These are phyloP conservation scores for Pleurotus citrinopileatus DNA, from an alignment of 768 basidiomycete species.

Conservation along the genomic window DNA sequence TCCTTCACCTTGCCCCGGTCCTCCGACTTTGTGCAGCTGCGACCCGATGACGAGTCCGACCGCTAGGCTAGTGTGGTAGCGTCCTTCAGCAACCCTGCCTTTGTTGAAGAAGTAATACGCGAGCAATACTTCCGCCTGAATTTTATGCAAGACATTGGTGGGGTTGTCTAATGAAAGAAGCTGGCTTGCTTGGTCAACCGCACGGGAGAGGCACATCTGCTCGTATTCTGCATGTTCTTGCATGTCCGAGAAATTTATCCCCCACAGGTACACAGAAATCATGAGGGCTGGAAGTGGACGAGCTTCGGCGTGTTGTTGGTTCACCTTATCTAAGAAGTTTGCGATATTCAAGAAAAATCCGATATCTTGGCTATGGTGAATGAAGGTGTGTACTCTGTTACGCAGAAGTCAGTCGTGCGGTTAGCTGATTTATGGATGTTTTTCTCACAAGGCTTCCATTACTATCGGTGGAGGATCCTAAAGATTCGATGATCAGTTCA, in stretches of 20 bases:
- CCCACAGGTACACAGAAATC: slow-evolving; percentile 37
- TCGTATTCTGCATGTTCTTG: slow-evolving; percentile 24
- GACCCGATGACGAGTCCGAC: slow-evolving; percentile 36
- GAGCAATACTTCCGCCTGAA: slow-evolving; percentile 53
- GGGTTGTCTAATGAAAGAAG: slow-evolving; percentile 37
- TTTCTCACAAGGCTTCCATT: slow-evolving; percentile 35
- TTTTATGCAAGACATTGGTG: slow-evolving; percentile 35
- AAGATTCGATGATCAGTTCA: neutral
- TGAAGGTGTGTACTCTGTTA: slow-evolving; percentile 31
- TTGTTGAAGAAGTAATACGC: slow-evolving; percentile 48
- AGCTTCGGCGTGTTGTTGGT: slow-evolving; percentile 24
- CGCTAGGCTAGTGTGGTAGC: slow-evolving; percentile 48
- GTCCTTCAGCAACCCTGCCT: slow-evolving; percentile 42
- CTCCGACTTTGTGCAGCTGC: slow-evolving; percentile 30
- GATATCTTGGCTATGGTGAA: slow-evolving; percentile 44
- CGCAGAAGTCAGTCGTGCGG: neutral
- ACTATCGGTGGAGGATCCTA: slow-evolving; percentile 38
- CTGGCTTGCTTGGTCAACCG: slow-evolving; percentile 35
- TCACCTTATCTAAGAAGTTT: slow-evolving; percentile 39
- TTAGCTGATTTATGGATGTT: neutral
- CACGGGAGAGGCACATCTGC: slow-evolving; percentile 36
- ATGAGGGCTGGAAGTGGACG: slow-evolving; percentile 39
- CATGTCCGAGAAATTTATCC: slow-evolving; percentile 27
- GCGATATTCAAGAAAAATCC: slow-evolving; percentile 55
- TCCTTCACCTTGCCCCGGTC: neutral